These are phyloP conservation scores for Aspergillus heteromorphus DNA, from an alignment of 495 filamentous ascomycete species.

Conservation along the genomic window DNA sequence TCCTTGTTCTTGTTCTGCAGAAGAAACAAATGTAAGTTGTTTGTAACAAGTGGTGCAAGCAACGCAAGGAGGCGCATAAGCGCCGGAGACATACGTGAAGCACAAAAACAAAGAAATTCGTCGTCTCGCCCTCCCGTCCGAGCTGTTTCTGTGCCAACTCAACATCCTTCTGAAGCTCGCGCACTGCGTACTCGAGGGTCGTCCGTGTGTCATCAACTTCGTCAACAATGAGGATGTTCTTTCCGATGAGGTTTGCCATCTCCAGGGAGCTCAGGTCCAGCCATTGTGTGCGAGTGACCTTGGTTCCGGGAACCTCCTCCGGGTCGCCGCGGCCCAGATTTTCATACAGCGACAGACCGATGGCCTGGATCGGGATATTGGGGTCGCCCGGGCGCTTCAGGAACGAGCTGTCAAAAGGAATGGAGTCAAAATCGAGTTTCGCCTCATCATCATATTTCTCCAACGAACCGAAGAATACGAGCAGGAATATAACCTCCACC, in stretches of 20 bases:
- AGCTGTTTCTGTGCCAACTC: constrained; percentile 67
- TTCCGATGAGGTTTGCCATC: constrained; percentile 90
- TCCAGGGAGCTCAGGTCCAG: constrained; percentile 83
- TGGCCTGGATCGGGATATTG: constrained; percentile 99
- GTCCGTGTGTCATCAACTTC: constrained; percentile 98
- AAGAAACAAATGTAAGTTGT: constrained; percentile 1
- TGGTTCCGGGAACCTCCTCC: constrained; percentile 76
- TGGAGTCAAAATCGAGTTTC: neutral
- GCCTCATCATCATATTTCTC: neutral
- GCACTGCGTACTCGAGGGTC: constrained; percentile 93
- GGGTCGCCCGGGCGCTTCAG: constrained; percentile 81
- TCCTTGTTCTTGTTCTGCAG: constrained; percentile 87
- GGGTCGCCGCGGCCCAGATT: constrained; percentile 56
- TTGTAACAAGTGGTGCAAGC: neutral
- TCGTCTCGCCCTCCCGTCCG: constrained; percentile 64
- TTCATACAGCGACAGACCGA: constrained; percentile 96
- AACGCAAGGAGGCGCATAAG: too few relatives aligned
- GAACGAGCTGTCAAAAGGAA: constrained; percentile 58
- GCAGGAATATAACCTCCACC: constrained; percentile 97
- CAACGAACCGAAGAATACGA: constrained; percentile 75
- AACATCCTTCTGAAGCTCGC: constrained; percentile 96
- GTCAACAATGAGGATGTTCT: constrained; percentile 96
- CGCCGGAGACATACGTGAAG: constrained; percentile 66
- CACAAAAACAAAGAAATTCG: constrained; percentile 88
- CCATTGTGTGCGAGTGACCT: constrained; percentile 98